Evolutionary conservation across 2,329 filamentous ascomycete genomes (phyloP).

Genomic region (Colletotrichum sojae): DNA sequence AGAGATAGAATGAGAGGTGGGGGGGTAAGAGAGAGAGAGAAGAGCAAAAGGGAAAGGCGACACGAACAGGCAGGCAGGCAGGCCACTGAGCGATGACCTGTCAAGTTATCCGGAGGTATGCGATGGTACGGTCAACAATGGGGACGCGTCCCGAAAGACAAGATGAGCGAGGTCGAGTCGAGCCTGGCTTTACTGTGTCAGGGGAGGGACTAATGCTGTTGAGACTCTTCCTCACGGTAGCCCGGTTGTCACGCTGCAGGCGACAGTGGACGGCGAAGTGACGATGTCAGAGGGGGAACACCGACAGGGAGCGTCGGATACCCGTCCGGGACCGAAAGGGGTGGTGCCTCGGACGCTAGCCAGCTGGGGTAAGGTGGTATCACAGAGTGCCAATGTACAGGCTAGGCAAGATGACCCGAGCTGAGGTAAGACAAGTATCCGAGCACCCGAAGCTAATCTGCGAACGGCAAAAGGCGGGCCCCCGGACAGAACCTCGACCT

Average conservation of each 20-base stretch:
- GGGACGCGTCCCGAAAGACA: constrained; percentile 5
- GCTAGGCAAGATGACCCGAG: background rate
- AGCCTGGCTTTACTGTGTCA: no score
- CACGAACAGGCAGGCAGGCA: background rate
- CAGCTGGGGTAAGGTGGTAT: background rate
- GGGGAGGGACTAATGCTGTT: background rate
- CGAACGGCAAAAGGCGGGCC: background rate
- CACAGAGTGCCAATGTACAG: background rate
- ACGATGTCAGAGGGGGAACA: constrained; percentile 15
- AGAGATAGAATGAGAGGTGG: background rate
- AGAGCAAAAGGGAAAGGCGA: background rate
- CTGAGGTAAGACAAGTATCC: constrained; percentile 3
- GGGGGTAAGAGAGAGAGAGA: background rate
- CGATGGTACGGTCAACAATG: background rate
- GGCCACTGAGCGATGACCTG: background rate
- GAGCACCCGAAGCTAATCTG: constrained; percentile 26
- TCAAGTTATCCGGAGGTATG: background rate
- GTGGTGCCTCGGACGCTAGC: background rate
- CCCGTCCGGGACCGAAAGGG: constrained; percentile 36
- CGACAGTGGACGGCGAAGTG: constrained; percentile 18
- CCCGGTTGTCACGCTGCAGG: constrained; percentile 14
- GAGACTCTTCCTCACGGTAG: constrained; percentile 34
- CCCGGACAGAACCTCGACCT: constrained; percentile 33
- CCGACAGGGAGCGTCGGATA: constrained; percentile 5
- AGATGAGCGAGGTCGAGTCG: constrained; percentile 18